Base-by-base conservation (phyloP, 768 basidiomycete species). In the Piloderma croceum region DNA sequence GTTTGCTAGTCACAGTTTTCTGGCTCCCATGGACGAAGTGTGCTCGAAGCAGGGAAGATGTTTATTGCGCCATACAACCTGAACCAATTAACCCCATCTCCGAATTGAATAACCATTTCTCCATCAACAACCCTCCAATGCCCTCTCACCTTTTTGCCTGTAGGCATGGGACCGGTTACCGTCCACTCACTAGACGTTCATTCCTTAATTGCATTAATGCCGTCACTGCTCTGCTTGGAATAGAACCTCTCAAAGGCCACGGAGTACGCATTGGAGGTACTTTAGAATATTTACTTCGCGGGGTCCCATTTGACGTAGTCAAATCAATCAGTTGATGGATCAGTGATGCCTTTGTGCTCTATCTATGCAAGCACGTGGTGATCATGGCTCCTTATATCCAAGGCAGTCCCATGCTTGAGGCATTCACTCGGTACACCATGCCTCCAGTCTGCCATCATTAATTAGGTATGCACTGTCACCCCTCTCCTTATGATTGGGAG, bases 281-380 rank as follows among this genome's bases (percentile, higher is more conserved):
- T 0, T 49, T 70, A 0, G 59, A 64, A 39, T 68, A 66, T 41
- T 56, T 70, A 0, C 56, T 70, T 3, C 47, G 53, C 7, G 63
- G 62, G 1, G 39, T 62, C 0, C 59, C 64, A 5, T 63, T 71
- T 29, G 60, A 70, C 4, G 59, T 61, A 0, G 53, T 68, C 20
- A 65, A 65, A 33, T 46, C 51, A 0, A 68, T 54, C 19, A 64
- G 67, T 0, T 34, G 57, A 0, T 71, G 68, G 70, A 42, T 46
- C 0, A 61, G 64, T 31, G 54, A 69, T 6, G 53, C 60, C 2
- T 69, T 63, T 40, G 19, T 46, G 0, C 3, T 49, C 0, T 65
- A 65, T 40, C 53, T 63, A 1, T 39, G 49, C 3, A 39, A 54
- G 10, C 59, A 64, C 36, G 49, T 54, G 0, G 41, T 50, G n/a